Base-by-base conservation (phyloP, 2,329 filamentous ascomycete genomes). In the Pleurostoma richardsiae region DNA sequence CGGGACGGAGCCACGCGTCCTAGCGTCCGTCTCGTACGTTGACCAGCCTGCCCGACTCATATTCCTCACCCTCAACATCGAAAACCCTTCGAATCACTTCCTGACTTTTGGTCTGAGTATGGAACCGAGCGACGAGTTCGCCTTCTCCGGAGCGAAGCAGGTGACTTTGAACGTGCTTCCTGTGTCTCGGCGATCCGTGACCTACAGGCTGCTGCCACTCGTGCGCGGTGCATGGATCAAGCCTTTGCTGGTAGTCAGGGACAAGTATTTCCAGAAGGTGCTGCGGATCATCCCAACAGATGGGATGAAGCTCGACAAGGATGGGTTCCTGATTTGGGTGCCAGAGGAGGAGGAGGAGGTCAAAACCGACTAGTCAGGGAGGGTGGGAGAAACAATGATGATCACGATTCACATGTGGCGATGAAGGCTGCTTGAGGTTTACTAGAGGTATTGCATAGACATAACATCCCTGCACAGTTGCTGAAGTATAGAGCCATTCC, bases 31-130 rank as follows among this genome's bases (percentile, higher is more conserved):
- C 3, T 68, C 74, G 4, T 74, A 79, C 54, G 62, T 66, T 26
- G 57, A 61, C 6, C 50, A 57, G 3, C 52, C 55, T 39, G 48
- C 64, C 45, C 47, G 58, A 8, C 58, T 79, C 6, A 53, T 79
- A 40, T 67, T 72, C 47, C 62, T 83, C 10, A 68, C 76, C 39
- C 62, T 81, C 61, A 89, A 83, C 4, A 82, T 99, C 47, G 94
- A 99, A 68, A 99, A 99, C 62, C 88, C 91, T 0, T 96, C 92
- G 0, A 86, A 84, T 63, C 94, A 99, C 64, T 95, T 96, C 67
- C 79, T 99, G 43, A 96, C 91, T 0, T 99, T 99, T 67, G 90
- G 88, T 30, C 67, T 97, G 42, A 83, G 77, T 29, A 95, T 99
- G 90, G 92, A 99, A 56, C 87, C 90, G 3, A 92, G 83, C 61